Evolutionary conservation across 176 grass and related monocot species (phyloP).

Genomic region (Thalia dealbata): DNA sequence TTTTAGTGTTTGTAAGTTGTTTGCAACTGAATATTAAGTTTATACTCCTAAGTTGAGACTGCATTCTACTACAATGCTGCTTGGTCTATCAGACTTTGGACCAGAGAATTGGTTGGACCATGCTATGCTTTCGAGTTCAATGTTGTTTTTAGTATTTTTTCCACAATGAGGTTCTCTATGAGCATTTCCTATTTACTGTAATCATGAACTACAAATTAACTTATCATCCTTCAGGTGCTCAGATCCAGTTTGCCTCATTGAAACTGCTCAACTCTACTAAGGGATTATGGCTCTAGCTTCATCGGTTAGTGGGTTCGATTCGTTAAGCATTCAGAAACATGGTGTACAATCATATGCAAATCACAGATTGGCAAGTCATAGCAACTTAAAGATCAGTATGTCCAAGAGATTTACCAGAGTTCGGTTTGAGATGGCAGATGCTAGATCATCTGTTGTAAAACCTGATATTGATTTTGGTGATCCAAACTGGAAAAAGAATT

Average conservation of each 20-base stretch:
- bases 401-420: constrained; percentile 23
- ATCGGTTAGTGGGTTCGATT: constrained; percentile 23
- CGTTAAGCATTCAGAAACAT: constrained; percentile 16
- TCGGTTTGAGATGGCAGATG: neutral
- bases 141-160: neutral
- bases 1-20: neutral
- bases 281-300: constrained; percentile 36
- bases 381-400: constrained; percentile 9
- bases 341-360: neutral
- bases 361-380: neutral
- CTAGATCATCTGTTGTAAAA: constrained; percentile 15
- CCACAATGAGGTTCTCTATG: neutral
- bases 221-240: neutral
- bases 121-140: too few species aligned
- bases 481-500: constrained; percentile 66
- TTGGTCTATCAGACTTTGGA: neutral
- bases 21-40: neutral
- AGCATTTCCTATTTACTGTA: neutral
- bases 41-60: neutral
- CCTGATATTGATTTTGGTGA: constrained; percentile 46
- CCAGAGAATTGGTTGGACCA: too few species aligned
- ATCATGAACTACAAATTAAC: neutral
- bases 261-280: neutral
- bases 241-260: neutral
- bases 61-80: neutral